phyloP scores from a whole-genome alignment of 176 grass and related monocot genomes.

The Bonia amplexicaulis region DNA sequence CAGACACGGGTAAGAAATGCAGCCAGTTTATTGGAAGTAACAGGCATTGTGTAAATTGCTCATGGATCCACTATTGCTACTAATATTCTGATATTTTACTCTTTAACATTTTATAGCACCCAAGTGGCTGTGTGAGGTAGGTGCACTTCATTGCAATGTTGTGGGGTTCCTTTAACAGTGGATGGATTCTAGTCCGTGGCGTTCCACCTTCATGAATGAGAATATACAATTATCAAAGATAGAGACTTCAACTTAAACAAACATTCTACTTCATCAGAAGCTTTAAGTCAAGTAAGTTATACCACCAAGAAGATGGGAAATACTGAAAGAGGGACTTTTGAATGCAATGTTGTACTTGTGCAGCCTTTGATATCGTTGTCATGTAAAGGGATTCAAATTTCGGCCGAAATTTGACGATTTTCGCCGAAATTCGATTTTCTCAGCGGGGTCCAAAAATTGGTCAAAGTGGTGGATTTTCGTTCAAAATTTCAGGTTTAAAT shows the following conservation, averaged over 20 bases:
- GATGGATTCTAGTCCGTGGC: background rate
- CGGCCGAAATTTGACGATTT: no score
- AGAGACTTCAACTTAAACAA: slow-evolving; percentile 10
- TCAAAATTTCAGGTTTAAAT: no score
- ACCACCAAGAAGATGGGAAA: background rate
- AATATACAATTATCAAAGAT: slow-evolving; percentile 9
- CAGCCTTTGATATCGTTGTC: slow-evolving; percentile 1
- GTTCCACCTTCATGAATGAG: slow-evolving; percentile 2
- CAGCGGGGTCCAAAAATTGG: no score
- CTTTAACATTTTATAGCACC: background rate
- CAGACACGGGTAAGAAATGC: background rate
- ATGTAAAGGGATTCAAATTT: no score
- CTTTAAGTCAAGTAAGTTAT: slow-evolving; percentile 6
- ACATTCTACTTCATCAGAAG: background rate
- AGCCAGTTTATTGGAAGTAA: slow-evolving; percentile 10
- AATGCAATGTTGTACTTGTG: background rate
- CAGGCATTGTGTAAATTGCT: background rate
- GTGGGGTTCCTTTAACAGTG: background rate
- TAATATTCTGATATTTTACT: background rate
- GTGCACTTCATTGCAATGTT: background rate
- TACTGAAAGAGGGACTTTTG: background rate
- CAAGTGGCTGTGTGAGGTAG: background rate
- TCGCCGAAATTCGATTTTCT: no score
- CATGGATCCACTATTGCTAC: background rate
- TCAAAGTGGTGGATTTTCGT: no score